Conservation (phyloP, 352 stramenopile species). For the Phytophthora aleatoria region DNA sequence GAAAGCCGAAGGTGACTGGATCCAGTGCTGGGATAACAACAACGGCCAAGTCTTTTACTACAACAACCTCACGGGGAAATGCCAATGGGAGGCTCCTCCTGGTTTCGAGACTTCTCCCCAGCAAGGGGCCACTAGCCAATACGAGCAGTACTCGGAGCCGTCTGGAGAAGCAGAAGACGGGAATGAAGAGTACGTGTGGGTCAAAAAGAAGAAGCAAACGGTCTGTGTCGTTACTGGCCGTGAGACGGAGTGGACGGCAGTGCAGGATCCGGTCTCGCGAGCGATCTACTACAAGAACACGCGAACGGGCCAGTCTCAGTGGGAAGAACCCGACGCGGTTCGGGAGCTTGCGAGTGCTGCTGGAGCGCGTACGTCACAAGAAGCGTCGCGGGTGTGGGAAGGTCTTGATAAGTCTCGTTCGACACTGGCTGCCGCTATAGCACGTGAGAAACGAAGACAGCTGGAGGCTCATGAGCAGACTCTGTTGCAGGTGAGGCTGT, state of each 20-base stretch:
- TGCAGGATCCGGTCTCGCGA: constrained; percentile 57
- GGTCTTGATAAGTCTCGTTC: constrained; percentile 52
- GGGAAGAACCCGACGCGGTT: constrained; percentile 69
- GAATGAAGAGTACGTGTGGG: constrained; percentile 69
- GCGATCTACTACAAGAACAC: constrained; percentile 82
- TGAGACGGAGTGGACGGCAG: constrained; percentile 63
- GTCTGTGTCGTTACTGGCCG: constrained; percentile 68
- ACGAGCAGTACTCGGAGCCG: constrained; percentile 16
- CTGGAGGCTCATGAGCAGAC: constrained; percentile 37
- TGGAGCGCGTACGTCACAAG: constrained; percentile 54
- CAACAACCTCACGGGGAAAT: constrained; percentile 75
- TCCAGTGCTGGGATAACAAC: constrained; percentile 68
- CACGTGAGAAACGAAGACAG: constrained; percentile 50
- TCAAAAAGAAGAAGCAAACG: constrained; percentile 77
- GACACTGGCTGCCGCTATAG: constrained; percentile 44
- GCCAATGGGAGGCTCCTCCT: constrained; percentile 59
- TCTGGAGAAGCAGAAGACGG: constrained; percentile 22
- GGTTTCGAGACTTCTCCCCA: constrained; percentile 34
- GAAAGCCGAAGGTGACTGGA: constrained; percentile 40
- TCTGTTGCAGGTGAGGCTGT: constrained; percentile 38
- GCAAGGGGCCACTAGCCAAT: constrained; percentile 1
- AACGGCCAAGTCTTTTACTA: constrained; percentile 69
- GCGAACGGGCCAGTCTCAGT: constrained; percentile 66
- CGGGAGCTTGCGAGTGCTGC: constrained; percentile 56
- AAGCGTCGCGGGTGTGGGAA: constrained; percentile 62